Conservation (phyloP, 2,329 filamentous ascomycete genomes). For the Rhynchosporium secalis region DNA sequence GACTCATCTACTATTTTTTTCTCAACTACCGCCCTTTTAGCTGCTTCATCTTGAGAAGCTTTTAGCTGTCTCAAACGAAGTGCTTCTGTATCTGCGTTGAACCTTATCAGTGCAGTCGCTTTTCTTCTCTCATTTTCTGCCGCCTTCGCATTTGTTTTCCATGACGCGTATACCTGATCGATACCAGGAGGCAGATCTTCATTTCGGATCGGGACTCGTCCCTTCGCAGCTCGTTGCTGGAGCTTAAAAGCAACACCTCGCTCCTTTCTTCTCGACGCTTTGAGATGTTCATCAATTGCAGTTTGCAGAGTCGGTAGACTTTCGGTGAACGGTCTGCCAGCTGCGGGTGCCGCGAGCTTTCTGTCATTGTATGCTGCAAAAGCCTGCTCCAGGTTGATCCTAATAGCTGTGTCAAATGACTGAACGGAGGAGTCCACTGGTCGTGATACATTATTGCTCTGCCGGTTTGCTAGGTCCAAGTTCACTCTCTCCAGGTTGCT, state of each 20-base stretch:
- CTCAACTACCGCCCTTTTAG: not conserved
- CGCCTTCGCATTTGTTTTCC: not conserved
- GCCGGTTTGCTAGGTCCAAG: not conserved
- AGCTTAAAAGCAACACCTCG: not conserved
- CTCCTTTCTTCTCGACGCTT: not conserved
- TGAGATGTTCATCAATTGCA: not conserved
- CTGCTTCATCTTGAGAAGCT: not conserved
- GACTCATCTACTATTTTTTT: not conserved
- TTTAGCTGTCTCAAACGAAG: not conserved
- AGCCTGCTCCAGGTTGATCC: not conserved
- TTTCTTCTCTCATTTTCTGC: not conserved
- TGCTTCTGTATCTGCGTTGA: not conserved
- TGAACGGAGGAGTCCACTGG: not conserved
- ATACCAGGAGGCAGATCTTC: not conserved
- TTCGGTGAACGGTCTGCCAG: not conserved
- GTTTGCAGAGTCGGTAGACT: not conserved
- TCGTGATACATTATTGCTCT: not conserved
- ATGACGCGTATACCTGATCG: not conserved
- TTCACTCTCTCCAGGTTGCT: not conserved
- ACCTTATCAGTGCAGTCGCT: not conserved
- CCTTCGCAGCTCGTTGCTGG: not conserved
- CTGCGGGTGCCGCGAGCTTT: not conserved
- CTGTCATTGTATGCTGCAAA: not conserved
- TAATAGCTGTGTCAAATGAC: not conserved
- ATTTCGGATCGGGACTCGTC: not conserved